These are phyloP conservation scores for Paramecium sexaurelia DNA, from an alignment of 73 alveolate species.

Conservation along the genomic window DNA sequence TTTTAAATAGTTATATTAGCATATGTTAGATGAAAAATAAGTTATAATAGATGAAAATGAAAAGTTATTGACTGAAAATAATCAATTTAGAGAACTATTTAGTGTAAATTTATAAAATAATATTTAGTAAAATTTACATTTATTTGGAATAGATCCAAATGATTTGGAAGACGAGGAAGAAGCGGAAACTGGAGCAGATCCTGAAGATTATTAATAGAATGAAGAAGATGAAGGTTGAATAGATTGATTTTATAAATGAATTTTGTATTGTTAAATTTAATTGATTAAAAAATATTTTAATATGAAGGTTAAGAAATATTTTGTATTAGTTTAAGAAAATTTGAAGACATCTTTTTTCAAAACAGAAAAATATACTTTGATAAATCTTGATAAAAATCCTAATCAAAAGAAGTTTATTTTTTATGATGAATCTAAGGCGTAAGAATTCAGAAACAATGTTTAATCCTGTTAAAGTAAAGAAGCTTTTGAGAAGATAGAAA, in stretches of 20 bases:
- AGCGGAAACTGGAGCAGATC: background rate
- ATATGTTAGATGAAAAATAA: conserved; percentile 52
- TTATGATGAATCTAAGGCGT: background rate
- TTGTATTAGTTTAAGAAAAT: background rate
- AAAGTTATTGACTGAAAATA: background rate
- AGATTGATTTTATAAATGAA: background rate
- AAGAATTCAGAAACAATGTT: background rate
- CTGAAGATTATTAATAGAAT: background rate
- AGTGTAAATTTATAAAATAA: background rate
- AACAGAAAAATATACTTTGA: background rate
- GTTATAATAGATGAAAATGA: background rate
- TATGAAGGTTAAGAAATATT: background rate
- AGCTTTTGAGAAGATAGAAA: background rate
- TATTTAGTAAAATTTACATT: conserved; percentile 43
- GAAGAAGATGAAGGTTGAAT: background rate
- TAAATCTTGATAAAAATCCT: background rate
- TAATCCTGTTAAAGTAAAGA: background rate
- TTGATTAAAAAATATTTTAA: background rate
- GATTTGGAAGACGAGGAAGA: background rate
- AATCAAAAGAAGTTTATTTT: background rate
- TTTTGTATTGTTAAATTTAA: background rate
- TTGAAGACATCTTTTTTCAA: background rate
- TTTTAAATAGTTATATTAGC: conserved; percentile 40
- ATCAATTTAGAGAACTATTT: conserved; percentile 44
- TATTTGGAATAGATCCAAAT: conserved; percentile 31